phyloP scores from a whole-genome alignment of 352 stramenopile genomes.

The Globisporangium barbulae region DNA sequence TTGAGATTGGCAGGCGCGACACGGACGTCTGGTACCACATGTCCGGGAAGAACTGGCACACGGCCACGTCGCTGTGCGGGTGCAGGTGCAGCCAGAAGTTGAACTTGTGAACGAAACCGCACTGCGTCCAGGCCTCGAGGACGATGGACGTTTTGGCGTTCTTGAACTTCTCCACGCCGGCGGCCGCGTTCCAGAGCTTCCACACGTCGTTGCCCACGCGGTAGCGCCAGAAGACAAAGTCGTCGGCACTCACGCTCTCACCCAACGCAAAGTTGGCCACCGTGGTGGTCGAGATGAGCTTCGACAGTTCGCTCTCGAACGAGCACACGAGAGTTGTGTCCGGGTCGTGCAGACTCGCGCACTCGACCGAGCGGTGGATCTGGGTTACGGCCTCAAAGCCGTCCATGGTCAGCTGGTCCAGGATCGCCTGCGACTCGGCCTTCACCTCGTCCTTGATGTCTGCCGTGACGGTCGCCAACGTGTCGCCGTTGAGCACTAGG shows the following conservation, averaged over 20 bases:
- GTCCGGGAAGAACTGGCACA: conserved; percentile 51
- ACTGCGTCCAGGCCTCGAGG: conserved; percentile 61
- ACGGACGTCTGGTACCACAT: conserved; percentile 69
- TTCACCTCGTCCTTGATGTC: conserved; percentile 28
- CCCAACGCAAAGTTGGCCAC: conserved; percentile 20
- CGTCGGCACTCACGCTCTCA: conserved; percentile 12
- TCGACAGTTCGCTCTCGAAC: conserved; percentile 29
- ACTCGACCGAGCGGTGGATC: conserved; percentile 58
- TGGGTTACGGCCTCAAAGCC: conserved; percentile 53
- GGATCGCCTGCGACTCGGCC: conserved; percentile 30
- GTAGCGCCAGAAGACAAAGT: conserved; percentile 71
- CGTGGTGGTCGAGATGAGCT: conserved; percentile 35
- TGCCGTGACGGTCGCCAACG: conserved; percentile 32
- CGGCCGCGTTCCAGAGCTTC: conserved; percentile 27
- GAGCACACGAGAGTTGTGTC: conserved; percentile 26
- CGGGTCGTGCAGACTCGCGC: conserved; percentile 31
- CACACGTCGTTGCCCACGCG: conserved; percentile 30
- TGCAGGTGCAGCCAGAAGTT: conserved; percentile 54
- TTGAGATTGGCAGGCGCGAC: conserved; percentile 27
- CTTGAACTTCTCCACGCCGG: conserved; percentile 28
- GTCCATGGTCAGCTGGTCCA: conserved; percentile 30
- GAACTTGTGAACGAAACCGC: conserved; percentile 40
- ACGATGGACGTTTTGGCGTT: conserved; percentile 41
- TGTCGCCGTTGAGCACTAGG: conserved; percentile 47
- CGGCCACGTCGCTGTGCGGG: conserved; percentile 34